Conservation (phyloP, 2,329 filamentous ascomycete species). For the Didymella glomerata region DNA sequence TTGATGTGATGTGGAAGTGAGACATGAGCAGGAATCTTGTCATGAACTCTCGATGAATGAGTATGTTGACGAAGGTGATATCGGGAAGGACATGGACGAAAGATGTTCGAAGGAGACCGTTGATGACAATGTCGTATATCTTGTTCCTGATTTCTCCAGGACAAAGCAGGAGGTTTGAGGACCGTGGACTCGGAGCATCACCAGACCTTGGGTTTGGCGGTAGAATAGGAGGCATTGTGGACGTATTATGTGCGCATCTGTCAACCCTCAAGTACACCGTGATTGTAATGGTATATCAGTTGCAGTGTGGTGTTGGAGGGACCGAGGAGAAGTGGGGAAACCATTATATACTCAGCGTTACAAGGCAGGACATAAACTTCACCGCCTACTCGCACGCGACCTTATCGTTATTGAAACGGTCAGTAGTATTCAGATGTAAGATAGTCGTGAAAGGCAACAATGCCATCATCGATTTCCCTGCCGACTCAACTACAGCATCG, state of each 20-base stretch:
- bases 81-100: not conserved
- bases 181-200: too few relatives aligned
- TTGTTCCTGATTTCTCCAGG: constrained; percentile 1
- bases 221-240: not conserved
- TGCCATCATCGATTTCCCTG: not conserved
- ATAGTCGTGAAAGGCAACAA: not conserved
- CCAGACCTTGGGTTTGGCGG: too few relatives aligned
- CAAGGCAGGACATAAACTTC: not conserved
- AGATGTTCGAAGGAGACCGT: not conserved
- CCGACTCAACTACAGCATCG: too few relatives aligned
- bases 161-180: not conserved
- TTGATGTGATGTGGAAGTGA: not conserved
- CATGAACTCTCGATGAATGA: not conserved
- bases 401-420: not conserved
- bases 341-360: not conserved
- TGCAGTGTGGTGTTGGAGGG: not conserved
- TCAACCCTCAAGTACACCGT: not conserved
- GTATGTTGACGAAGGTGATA: not conserved
- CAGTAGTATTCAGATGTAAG: not conserved
- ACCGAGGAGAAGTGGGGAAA: not conserved
- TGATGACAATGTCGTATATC: not conserved
- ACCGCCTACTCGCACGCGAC: not conserved
- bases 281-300: not conserved
- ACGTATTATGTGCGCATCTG: not conserved
- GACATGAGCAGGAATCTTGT: not conserved